phyloP scores from a whole-genome alignment of 2,329 filamentous ascomycete genomes.

The Hypocreales sp. region DNA sequence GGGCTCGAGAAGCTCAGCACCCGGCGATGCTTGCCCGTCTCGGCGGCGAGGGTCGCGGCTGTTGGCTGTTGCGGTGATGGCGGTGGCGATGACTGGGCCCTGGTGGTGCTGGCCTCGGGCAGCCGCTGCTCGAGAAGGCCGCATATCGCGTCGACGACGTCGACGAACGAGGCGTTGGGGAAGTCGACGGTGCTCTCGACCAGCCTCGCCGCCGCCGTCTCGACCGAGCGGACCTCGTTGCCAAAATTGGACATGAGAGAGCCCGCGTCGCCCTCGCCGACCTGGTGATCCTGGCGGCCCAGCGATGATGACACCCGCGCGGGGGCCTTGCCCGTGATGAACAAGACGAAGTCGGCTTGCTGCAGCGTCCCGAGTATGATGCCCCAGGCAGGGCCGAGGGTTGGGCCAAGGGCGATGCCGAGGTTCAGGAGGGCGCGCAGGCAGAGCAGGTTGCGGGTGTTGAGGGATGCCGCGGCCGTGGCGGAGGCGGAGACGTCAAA shows the following conservation, averaged over 20 bases:
- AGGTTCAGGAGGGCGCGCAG: slow-evolving; percentile 84
- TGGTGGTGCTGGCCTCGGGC: slow-evolving; percentile 6
- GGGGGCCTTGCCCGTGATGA: slow-evolving; percentile 40
- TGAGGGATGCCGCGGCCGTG: slow-evolving; percentile 40
- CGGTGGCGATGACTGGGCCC: slow-evolving; percentile 5
- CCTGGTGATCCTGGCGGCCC: slow-evolving; percentile 28
- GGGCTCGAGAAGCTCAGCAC: slow-evolving; percentile 31
- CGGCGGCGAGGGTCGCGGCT: slow-evolving; percentile 5
- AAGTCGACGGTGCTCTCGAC: slow-evolving; percentile 90
- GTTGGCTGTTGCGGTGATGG: too few species aligned
- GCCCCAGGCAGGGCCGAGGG: slow-evolving; percentile 69
- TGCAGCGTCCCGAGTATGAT: slow-evolving; percentile 88
- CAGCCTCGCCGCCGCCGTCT: slow-evolving; percentile 70
- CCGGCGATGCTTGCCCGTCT: slow-evolving; percentile 25
- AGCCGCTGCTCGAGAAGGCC: slow-evolving; percentile 41
- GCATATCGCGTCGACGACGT: slow-evolving; percentile 63
- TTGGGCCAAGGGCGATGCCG: slow-evolving; percentile 85
- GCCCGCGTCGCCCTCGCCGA: slow-evolving; percentile 30
- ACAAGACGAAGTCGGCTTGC: slow-evolving; percentile 79
- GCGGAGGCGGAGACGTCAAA: too few species aligned
- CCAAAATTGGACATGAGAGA: slow-evolving; percentile 51
- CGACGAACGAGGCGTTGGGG: slow-evolving; percentile 64
- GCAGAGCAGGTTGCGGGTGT: slow-evolving; percentile 80
- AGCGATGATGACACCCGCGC: slow-evolving; percentile 35
- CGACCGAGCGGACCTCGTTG: slow-evolving; percentile 72